phyloP scores from a whole-genome alignment of 495 filamentous ascomycete genomes.

The Viridothelium virens region DNA sequence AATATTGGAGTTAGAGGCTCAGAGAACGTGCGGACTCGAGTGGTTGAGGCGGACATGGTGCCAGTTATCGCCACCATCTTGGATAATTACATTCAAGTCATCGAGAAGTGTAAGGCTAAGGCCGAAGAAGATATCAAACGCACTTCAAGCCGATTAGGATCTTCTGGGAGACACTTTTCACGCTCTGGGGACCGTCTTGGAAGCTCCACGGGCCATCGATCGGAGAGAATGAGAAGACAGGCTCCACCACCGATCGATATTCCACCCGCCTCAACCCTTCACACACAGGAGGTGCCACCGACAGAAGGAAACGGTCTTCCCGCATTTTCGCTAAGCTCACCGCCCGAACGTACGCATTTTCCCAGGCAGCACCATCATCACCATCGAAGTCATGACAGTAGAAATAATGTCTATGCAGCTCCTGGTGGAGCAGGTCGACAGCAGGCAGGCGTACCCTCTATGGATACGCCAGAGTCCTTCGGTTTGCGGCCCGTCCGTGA shows the following conservation, averaged over 20 bases:
- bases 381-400: slow-evolving; percentile 51
- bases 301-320: slow-evolving; percentile 57
- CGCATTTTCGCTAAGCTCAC: slow-evolving; percentile 61
- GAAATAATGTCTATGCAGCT: not conserved
- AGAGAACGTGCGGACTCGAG: slow-evolving; percentile 82
- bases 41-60: slow-evolving; percentile 98
- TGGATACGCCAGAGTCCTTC: slow-evolving; percentile 69
- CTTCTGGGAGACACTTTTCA: slow-evolving; percentile 28
- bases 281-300: slow-evolving; percentile 42
- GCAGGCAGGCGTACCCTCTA: not conserved
- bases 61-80: slow-evolving; percentile 98
- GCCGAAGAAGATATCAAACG: slow-evolving; percentile 57
- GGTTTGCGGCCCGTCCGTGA: slow-evolving; percentile 75
- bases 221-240: slow-evolving; percentile 47
- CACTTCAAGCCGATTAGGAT: slow-evolving; percentile 34
- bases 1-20: slow-evolving; percentile 97
- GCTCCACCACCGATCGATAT: slow-evolving; percentile 72
- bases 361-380: slow-evolving; percentile 56
- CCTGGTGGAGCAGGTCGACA: not conserved
- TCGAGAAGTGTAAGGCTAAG: slow-evolving; percentile 82
- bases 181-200: slow-evolving; percentile 29
- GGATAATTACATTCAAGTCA: slow-evolving; percentile 94
- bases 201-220: slow-evolving; percentile 25
- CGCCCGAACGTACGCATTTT: slow-evolving; percentile 66
- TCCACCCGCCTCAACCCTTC: slow-evolving; percentile 47